Evolutionary conservation across 495 filamentous ascomycete species (phyloP).

Genomic region (Cryomyces minteri): DNA sequence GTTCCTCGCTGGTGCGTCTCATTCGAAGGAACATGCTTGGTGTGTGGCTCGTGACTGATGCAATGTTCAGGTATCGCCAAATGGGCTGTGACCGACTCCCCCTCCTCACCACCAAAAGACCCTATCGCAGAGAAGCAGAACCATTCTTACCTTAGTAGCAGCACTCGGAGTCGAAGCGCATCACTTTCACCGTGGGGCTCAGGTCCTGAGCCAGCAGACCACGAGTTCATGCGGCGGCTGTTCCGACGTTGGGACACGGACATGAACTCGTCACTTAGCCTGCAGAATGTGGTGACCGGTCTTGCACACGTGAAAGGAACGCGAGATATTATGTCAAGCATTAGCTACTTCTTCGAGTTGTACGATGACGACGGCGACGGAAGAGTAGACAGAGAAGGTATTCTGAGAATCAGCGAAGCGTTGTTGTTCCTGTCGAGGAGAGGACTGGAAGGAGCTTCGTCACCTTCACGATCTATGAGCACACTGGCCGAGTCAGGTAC

Average conservation of each 20-base stretch:
- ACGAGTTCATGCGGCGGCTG: conserved; percentile 84
- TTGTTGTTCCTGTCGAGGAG: conserved; percentile 79
- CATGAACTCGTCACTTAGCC: conserved; percentile 50
- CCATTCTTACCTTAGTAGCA: conserved; percentile 35
- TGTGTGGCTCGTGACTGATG: too few relatives aligned
- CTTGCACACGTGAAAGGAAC: conserved; percentile 80
- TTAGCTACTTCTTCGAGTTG: conserved; percentile 92
- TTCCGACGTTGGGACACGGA: conserved; percentile 78
- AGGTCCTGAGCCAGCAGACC: conserved; percentile 71
- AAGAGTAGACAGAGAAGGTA: conserved; percentile 90
- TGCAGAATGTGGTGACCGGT: conserved; percentile 83
- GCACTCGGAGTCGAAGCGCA: conserved; percentile 27
- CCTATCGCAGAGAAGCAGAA: conserved; percentile 30
- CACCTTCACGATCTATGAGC: conserved; percentile 20
- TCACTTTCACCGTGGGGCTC: conserved; percentile 51
- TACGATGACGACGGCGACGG: conserved; percentile 90
- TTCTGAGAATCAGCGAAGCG: conserved; percentile 84
- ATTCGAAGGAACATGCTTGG: too few relatives aligned
- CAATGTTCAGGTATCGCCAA: conserved; percentile 38
- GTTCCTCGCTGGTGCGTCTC: conserved; percentile 49
- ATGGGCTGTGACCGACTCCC: conserved; percentile 80
- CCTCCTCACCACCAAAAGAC: conserved; percentile 36
- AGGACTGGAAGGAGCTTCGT: conserved; percentile 57
- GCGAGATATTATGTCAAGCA: conserved; percentile 88
- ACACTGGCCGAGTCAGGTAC: not conserved